Percentiles rank a stretch among this genome's conserved stretches.
Evolutionary conservation across 768 basidiomycete species (phyloP).

Genomic region (Serpula lacrymans): DNA sequence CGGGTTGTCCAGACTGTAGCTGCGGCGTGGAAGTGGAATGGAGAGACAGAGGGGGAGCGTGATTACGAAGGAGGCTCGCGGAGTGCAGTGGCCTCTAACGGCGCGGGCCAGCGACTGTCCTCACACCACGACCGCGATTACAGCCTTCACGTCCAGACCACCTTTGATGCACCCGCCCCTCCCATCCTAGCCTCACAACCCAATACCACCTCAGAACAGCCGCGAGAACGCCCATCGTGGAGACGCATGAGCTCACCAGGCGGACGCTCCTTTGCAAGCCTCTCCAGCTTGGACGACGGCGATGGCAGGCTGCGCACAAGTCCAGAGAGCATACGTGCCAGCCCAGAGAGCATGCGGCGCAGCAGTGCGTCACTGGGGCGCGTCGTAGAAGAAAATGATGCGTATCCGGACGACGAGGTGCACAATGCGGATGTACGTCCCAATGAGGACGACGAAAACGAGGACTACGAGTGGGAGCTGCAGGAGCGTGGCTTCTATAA

Average conservation of each 20-base stretch:
- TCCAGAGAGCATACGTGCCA: conserved; percentile 8
- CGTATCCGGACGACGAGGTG: conserved; percentile 9
- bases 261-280: conserved; percentile 28
- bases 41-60: too few relatives aligned
- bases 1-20: conserved; percentile 28
- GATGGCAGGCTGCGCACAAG: conserved; percentile 22
- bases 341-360: conserved; percentile 33
- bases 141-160: too few relatives aligned
- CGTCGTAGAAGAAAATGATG: conserved; percentile 37
- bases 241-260: conserved; percentile 28
- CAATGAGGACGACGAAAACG: conserved; percentile 34
- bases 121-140: too few relatives aligned
- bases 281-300: conserved; percentile 22
- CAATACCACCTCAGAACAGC: too few relatives aligned
- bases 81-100: too few relatives aligned
- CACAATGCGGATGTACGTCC: conserved; percentile 10
- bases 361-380: conserved; percentile 27
- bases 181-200: too few relatives aligned
- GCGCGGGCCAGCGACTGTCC: too few relatives aligned
- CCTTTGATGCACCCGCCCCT: too few relatives aligned
- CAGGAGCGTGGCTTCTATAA: conserved; percentile 48
- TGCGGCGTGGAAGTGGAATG: too few relatives aligned
- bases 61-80: too few relatives aligned
- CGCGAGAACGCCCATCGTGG: conserved; percentile 28
- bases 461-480: conserved; percentile 43